Percentiles rank a stretch among this genome's conserved stretches.
Conservation (phyloP, 352 stramenopile genomes). For the Globisporangium abappressorium region DNA sequence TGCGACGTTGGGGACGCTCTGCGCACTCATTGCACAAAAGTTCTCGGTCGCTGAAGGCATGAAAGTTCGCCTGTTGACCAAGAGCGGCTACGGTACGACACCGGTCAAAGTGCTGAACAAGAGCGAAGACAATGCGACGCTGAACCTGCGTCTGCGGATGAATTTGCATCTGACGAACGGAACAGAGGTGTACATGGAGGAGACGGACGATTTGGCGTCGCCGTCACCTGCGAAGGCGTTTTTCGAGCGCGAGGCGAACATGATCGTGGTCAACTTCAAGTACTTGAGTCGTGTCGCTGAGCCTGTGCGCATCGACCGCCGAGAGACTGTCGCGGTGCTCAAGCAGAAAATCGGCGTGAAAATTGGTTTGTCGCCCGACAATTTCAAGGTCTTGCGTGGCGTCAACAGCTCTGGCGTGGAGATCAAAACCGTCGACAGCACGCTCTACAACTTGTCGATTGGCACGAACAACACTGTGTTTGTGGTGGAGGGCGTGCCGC, state of each 20-base stretch:
- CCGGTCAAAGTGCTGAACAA: constrained; percentile 67
- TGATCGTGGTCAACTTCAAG: constrained; percentile 77
- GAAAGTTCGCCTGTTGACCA: constrained; percentile 65
- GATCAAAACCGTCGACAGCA: constrained; percentile 79
- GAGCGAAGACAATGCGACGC: constrained; percentile 37
- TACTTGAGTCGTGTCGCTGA: constrained; percentile 41
- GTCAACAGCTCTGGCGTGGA: constrained; percentile 67
- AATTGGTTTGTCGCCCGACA: constrained; percentile 41
- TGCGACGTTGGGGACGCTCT: constrained; percentile 49
- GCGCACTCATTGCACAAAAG: constrained; percentile 44
- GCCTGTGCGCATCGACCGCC: constrained; percentile 67
- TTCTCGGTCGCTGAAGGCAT: constrained; percentile 38
- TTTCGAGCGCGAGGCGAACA: constrained; percentile 78
- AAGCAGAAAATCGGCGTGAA: constrained; percentile 56
- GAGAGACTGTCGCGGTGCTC: constrained; percentile 54
- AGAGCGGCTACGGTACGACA: constrained; percentile 64
- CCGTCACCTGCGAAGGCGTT: constrained; percentile 53
- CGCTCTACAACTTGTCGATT: constrained; percentile 73
- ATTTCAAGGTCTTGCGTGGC: constrained; percentile 79
- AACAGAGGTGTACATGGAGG: constrained; percentile 74
- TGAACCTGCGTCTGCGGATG: constrained; percentile 46
- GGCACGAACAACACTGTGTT: constrained; percentile 67
- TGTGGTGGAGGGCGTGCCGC: constrained; percentile 55
- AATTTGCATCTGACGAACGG: constrained; percentile 69
- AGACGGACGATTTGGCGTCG: constrained; percentile 40